Conservation (phyloP, 805 yeast species). For the Wickerhamomyces pijperi region DNA sequence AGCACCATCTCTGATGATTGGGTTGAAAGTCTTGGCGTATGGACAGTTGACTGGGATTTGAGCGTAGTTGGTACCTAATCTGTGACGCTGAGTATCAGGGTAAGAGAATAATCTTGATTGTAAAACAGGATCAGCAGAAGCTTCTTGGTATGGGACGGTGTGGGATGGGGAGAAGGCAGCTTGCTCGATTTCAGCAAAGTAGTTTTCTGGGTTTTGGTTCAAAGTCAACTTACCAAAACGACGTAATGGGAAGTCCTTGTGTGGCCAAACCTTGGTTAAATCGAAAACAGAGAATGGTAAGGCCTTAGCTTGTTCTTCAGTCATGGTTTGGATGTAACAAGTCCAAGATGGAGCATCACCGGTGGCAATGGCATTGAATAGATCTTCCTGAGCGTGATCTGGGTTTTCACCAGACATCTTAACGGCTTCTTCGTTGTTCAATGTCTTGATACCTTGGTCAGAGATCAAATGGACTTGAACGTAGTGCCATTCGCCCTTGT, state of each 20-base stretch:
- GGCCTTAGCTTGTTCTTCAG: conserved; percentile 65
- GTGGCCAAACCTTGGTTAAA: conserved; percentile 90
- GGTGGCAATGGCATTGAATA: conserved; percentile 65
- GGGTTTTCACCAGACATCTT: conserved; percentile 67
- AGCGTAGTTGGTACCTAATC: conserved; percentile 62
- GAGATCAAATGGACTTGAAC: conserved; percentile 67
- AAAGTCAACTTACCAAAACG: conserved; percentile 70
- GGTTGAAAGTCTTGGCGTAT: conserved; percentile 44
- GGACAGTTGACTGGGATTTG: conserved; percentile 92
- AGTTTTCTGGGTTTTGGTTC: conserved; percentile 78
- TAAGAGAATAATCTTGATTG: conserved; percentile 76
- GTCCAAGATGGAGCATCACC: conserved; percentile 84
- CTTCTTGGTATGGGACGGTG: conserved; percentile 75
- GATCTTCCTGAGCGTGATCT: conserved; percentile 70
- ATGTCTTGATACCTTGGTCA: conserved; percentile 48
- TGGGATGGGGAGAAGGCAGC: conserved; percentile 80
- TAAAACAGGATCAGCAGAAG: conserved; percentile 76
- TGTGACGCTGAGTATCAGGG: conserved; percentile 79
- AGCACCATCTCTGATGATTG: conserved; percentile 76
- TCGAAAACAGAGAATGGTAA: conserved; percentile 79
- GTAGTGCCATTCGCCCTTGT: conserved; percentile 65
- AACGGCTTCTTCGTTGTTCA: conserved; percentile 49
- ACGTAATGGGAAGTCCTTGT: conserved; percentile 74
- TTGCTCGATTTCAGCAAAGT: conserved; percentile 81
- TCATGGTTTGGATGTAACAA: conserved; percentile 76